Conservation (phyloP, 345 rosid species). For the Eucalyptus regnans region DNA sequence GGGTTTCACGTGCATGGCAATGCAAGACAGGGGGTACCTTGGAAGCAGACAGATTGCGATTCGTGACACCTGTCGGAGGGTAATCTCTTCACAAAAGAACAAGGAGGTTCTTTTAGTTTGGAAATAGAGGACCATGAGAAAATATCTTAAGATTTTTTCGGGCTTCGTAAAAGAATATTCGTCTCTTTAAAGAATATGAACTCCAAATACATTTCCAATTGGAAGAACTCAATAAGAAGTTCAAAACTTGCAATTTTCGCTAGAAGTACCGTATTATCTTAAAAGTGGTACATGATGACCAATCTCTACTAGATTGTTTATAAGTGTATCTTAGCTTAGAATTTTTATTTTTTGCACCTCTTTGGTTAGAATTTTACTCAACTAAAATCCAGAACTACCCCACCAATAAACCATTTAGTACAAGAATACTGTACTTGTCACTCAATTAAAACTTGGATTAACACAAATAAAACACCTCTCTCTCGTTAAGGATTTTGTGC, state of each 20-base stretch:
- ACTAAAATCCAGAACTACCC: neutral
- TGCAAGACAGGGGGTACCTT: neutral
- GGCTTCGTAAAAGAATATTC: neutral
- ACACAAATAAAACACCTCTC: neutral
- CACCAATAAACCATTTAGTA: neutral
- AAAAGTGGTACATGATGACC: neutral
- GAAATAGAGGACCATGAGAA: neutral
- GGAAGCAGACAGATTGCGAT: constrained; percentile 1
- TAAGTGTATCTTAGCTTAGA: neutral
- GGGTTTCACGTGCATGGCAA: constrained; percentile 5
- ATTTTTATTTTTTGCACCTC: too few relatives aligned
- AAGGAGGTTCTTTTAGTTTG: constrained; percentile 18
- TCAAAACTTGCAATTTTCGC: neutral
- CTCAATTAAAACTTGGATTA: neutral
- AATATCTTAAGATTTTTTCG: neutral
- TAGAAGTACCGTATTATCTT: neutral
- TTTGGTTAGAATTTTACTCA: neutral
- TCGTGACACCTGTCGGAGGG: constrained; percentile 4
- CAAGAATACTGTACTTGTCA: neutral
- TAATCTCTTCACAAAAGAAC: neutral
- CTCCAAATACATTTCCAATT: neutral
- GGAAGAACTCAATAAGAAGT: neutral
- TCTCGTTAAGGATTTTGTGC: neutral
- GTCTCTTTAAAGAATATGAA: neutral
- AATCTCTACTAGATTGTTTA: neutral